Conservation (phyloP, 768 basidiomycete species). For the Termitomyces sp. region DNA sequence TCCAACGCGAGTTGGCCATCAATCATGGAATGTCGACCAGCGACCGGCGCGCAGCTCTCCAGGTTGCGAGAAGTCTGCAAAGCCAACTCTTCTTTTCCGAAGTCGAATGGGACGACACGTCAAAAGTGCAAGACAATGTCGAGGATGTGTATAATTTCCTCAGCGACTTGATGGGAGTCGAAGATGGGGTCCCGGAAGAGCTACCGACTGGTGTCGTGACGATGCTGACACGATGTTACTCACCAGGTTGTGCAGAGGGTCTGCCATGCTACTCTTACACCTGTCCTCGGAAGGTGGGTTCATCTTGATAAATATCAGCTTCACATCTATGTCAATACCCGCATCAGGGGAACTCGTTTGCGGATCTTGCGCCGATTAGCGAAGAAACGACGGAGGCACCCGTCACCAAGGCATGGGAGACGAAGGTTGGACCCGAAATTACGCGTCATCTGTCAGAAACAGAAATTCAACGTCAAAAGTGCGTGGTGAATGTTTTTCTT, state of each 20-base stretch:
- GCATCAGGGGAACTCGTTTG: constrained; percentile 27
- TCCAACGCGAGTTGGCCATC: constrained; percentile 78
- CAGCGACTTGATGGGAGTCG: constrained; percentile 70
- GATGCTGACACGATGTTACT: constrained; percentile 86
- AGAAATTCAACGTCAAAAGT: constrained; percentile 83
- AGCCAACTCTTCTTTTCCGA: constrained; percentile 95
- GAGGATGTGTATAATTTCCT: constrained; percentile 94
- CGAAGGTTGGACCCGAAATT: constrained; percentile 38
- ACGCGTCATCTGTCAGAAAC: constrained; percentile 56
- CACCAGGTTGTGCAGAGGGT: constrained; percentile 80
- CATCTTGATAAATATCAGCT: background rate
- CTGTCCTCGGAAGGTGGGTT: constrained; percentile 66
- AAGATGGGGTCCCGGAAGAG: constrained; percentile 57
- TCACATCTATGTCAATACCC: background rate
- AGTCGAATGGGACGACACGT: constrained; percentile 82
- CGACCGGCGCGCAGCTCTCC: constrained; percentile 80
- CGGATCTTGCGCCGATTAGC: constrained; percentile 20
- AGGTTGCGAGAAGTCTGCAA: constrained; percentile 88
- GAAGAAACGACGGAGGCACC: constrained; percentile 27
- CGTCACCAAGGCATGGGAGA: constrained; percentile 38
- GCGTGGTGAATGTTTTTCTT: constrained; percentile 12
- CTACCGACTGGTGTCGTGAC: constrained; percentile 90
- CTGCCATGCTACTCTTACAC: constrained; percentile 76
- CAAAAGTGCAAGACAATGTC: constrained; percentile 79
- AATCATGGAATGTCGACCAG: constrained; percentile 70